Percentiles rank a stretch among this genome's conserved stretches.
Evolutionary conservation across 306 rosid species (phyloP).

Genomic region (Malus sieversii): DNA sequence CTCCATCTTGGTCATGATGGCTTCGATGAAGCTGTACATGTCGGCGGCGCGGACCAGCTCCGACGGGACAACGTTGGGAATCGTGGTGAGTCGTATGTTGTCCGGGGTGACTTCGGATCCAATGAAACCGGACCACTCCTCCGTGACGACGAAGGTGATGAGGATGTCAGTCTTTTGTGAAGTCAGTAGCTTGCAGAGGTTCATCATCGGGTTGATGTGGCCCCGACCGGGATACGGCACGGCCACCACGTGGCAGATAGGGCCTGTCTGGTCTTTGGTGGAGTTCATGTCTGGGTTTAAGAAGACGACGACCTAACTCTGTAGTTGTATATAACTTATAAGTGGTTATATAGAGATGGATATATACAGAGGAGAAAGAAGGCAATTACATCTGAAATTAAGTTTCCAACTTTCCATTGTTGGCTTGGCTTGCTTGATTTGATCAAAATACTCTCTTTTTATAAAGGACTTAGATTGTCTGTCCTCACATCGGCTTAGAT

Average conservation of each 20-base stretch:
- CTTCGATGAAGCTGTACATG: conserved; percentile 15
- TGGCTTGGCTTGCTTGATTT: no score
- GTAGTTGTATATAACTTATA: no score
- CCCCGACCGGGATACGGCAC: conserved; percentile 41
- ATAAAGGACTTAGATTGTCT: no score
- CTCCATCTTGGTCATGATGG: conserved; percentile 40
- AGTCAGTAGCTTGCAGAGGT: conserved; percentile 29
- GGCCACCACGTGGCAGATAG: conserved; percentile 27
- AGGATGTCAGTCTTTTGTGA: conserved; percentile 13
- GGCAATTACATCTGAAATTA: no score
- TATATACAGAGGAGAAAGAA: no score
- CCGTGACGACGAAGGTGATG: conserved; percentile 39
- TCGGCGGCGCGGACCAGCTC: conserved; percentile 20
- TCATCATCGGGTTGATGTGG: conserved; percentile 47
- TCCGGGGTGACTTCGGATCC: conserved; percentile 21
- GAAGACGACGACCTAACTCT: no score
- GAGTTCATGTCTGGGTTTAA: background rate
- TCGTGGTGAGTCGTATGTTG: conserved; percentile 17
- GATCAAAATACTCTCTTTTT: no score
- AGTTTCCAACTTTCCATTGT: no score
- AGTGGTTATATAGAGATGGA: no score
- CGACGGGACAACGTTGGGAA: conserved; percentile 42
- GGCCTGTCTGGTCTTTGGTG: background rate
- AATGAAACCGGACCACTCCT: conserved; percentile 28
- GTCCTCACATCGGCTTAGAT: no score